Evolutionary conservation across 208 protist species (phyloP), one percentile per base, ranked within the genome.

Genomic region (Leishmania aethiopica): DNA sequence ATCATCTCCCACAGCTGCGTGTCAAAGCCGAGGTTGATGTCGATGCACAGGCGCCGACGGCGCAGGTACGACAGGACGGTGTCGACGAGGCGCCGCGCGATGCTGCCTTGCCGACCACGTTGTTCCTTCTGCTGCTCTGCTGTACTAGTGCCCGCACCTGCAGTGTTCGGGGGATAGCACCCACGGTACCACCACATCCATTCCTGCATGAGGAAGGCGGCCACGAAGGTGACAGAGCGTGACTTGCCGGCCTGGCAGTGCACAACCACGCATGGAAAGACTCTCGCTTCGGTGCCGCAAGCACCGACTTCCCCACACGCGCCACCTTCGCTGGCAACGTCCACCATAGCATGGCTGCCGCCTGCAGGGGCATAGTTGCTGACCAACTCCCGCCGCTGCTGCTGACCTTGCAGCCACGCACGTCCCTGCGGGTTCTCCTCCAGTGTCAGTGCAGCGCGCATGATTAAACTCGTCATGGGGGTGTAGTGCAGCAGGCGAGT

Each of bases 161-260:
- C 78, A 40, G 73, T 78, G 4, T 15, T n/a, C 5, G 32, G 35
- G 67, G 75, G 15, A 51, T 45, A 37, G 17, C 42, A 53, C n/a
- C 53, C 69, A 19, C 82, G 71, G 77, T 78, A 81, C 72, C 77
- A 85, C 76, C 76, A 78, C 82, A 85, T 85, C 81, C 86, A 95
- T 73, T 86, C 86, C 2, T 82, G 80, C 37, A 97, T 70, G 55
- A 95, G 82, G 64, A 92, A 95, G n/a, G 91, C 90, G 51, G 83
- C 87, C 25, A 93, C 85, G 8, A 95, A 75, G 49, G 90, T 87
- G 57, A 85, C 91, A 19, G 91, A 95, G 79, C 93, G 93, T 3
- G 91, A 95, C 25, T 84, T 87, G 45, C 93, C 93, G 19, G 93
- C 93, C 15, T 92, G 75, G 79, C 93, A 97, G 83, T 97, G 88